Conservation (phyloP, 306 rosid genomes). For the cucumber (Cucumis sativus) region DNA sequence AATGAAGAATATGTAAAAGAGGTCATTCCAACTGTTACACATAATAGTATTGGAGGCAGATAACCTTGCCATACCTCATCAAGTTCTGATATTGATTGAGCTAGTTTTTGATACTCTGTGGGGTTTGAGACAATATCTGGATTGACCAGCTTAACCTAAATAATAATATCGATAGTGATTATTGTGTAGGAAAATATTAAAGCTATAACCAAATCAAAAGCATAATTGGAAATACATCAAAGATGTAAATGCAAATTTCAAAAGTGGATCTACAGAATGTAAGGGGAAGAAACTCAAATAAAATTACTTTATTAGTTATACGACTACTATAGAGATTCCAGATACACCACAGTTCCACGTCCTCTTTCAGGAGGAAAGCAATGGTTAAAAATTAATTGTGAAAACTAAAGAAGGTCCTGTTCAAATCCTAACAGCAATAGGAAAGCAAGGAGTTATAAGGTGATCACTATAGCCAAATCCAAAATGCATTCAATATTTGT, state of each 20-base stretch:
- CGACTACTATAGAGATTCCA: neutral
- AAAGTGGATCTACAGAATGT: neutral
- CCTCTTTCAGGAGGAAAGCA: neutral
- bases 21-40: neutral
- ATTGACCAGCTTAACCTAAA: slow-evolving; percentile 86
- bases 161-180: neutral
- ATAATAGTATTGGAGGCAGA: neutral
- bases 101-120: slow-evolving; percentile 78
- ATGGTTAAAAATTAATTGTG: neutral
- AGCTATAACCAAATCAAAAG: neutral
- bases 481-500: neutral
- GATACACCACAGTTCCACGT: neutral
- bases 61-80: slow-evolving; percentile 39
- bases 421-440: neutral
- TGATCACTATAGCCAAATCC: neutral
- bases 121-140: slow-evolving; percentile 77
- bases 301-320: neutral
- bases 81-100: slow-evolving; percentile 83
- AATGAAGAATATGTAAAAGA: neutral
- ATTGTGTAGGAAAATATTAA: neutral
- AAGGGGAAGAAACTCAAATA: neutral
- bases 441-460: neutral
- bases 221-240: neutral
- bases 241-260: neutral
- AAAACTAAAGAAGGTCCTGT: neutral